Conservation (phyloP, 257 asterid species). For the Prunella vulgaris region DNA sequence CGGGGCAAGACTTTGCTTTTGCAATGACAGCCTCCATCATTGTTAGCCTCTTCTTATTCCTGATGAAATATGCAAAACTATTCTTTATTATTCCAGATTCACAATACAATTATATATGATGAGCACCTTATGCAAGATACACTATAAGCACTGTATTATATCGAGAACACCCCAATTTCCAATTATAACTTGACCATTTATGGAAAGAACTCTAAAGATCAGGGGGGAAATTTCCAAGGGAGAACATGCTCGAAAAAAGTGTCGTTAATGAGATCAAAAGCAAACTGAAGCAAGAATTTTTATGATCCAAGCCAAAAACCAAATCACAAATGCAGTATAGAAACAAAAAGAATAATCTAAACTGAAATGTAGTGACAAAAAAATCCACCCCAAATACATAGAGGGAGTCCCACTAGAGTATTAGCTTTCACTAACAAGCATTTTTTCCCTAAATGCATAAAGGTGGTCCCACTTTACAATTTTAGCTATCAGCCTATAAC, state of each 20-base stretch:
- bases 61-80: conserved; percentile 34
- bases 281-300: neutral
- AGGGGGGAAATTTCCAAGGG: neutral
- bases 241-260: neutral
- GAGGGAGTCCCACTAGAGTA: neutral
- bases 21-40: conserved; percentile 74
- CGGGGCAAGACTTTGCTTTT: conserved; percentile 70
- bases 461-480: neutral
- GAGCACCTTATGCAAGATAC: neutral
- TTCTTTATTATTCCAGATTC: conserved; percentile 13
- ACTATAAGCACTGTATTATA: neutral
- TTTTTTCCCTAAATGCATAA: neutral
- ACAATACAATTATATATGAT: neutral
- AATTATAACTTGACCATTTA: neutral
- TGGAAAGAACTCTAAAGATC: neutral
- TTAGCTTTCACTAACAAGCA: neutral
- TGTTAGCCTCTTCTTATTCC: conserved; percentile 54
- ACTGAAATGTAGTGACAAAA: too few relatives aligned
- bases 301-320: neutral
- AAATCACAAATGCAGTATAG: neutral
- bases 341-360: neutral
- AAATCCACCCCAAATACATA: neutral
- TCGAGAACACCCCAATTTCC: conserved; percentile 1
- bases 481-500: neutral
- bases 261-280: neutral